Evolutionary conservation across 129 eudicot genomes (phyloP).

Genomic region (Flaveria bidentis): DNA sequence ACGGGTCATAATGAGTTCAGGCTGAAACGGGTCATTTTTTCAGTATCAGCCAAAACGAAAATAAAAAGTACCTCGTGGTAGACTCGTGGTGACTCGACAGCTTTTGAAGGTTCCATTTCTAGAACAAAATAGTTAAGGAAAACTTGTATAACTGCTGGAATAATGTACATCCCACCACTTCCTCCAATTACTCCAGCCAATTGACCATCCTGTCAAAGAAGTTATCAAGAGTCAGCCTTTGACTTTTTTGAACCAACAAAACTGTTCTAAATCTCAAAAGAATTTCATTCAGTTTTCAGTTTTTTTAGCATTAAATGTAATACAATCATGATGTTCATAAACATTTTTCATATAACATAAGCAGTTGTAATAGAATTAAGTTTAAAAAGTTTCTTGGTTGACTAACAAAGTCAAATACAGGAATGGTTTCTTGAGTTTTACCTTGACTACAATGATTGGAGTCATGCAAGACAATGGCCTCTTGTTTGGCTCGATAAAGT

Average conservation of each 20-base stretch:
- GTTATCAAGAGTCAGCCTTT: conserved; percentile 4
- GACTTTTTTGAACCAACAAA: not conserved
- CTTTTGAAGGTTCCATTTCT: conserved; percentile 80
- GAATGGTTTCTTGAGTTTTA: conserved; percentile 12
- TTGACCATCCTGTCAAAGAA: conserved; percentile 60
- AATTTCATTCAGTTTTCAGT: not conserved
- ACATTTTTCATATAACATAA: not conserved
- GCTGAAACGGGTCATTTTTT: too few relatives aligned
- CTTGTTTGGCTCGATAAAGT: conserved; percentile 78
- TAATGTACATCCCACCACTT: conserved; percentile 87
- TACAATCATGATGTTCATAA: not conserved
- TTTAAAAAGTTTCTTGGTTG: conserved; percentile 1
- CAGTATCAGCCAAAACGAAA: too few relatives aligned
- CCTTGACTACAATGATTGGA: conserved; percentile 81
- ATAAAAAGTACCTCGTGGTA: conserved; percentile 68
- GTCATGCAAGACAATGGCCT: conserved; percentile 92
- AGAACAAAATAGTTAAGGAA: conserved; percentile 85
- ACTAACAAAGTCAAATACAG: conserved; percentile 7
- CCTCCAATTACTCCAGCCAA: conserved; percentile 95
- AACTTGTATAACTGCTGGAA: conserved; percentile 82
- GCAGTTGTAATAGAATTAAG: not conserved
- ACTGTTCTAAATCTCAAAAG: not conserved
- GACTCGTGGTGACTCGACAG: conserved; percentile 83
- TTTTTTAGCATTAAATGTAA: not conserved
- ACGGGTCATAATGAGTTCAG: not conserved